These are phyloP conservation scores for Puccinellia tenuiflora DNA, from an alignment of 176 grass and related monocot species.

Conservation along the genomic window DNA sequence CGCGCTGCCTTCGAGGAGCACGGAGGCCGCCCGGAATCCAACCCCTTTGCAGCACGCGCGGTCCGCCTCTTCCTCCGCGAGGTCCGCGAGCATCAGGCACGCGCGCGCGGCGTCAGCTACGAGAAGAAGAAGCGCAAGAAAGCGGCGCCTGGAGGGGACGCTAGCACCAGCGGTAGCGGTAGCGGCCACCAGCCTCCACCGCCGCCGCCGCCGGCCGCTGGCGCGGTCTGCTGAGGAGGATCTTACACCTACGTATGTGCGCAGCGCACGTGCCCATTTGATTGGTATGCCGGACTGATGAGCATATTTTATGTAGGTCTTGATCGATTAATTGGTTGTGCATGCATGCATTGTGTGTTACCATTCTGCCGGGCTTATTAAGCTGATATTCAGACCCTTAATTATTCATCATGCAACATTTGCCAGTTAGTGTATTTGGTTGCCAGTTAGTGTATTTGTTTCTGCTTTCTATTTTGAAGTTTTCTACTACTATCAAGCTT, in stretches of 20 bases:
- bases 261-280: slow-evolving; percentile 32
- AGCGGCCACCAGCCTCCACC: slow-evolving; percentile 8
- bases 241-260: not conserved
- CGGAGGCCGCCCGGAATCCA: slow-evolving; percentile 54
- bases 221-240: slow-evolving; percentile 38
- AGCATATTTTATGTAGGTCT: slow-evolving; percentile 71
- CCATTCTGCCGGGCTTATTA: not conserved
- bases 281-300: slow-evolving; percentile 44
- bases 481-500: not conserved
- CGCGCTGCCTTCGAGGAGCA: slow-evolving; percentile 54
- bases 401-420: slow-evolving; percentile 17
- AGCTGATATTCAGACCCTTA: not conserved
- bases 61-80: slow-evolving; percentile 54
- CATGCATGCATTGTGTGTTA: slow-evolving; percentile 44
- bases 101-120: slow-evolving; percentile 57
- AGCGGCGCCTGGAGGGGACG: not conserved
- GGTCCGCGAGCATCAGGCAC: slow-evolving; percentile 57
- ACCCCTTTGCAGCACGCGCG: slow-evolving; percentile 52
- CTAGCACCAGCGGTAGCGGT: not conserved
- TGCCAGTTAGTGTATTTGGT: slow-evolving; percentile 19
- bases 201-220: slow-evolving; percentile 30
- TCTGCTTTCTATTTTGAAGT: too few relatives aligned
- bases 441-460: slow-evolving; percentile 22
- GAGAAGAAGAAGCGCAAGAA: slow-evolving; percentile 72
- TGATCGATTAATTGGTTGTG: slow-evolving; percentile 38